phyloP scores from a whole-genome alignment of 495 filamentous ascomycete genomes.

The Beverwykella pulmonaria region DNA sequence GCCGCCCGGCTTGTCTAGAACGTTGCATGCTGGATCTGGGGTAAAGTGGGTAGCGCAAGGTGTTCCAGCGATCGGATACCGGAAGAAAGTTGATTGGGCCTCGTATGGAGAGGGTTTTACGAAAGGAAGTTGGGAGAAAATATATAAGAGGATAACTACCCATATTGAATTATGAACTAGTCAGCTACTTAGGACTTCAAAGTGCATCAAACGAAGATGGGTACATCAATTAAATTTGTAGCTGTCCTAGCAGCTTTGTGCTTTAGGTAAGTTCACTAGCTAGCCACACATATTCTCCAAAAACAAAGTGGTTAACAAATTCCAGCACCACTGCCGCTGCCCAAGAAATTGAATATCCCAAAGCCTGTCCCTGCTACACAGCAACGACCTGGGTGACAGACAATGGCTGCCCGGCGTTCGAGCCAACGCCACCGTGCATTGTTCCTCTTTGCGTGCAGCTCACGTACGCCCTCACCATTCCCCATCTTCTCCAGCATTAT shows the following conservation, averaged over 20 bases:
- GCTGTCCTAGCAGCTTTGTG: background rate
- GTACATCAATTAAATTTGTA: background rate
- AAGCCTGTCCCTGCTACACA: background rate
- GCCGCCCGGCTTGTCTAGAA: background rate
- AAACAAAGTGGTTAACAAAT: background rate
- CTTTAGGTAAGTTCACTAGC: background rate
- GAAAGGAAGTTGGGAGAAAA: background rate
- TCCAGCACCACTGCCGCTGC: background rate
- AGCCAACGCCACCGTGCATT: background rate
- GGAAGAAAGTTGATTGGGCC: background rate
- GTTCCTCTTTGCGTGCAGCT: background rate
- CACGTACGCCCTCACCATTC: background rate
- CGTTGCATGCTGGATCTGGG: no score
- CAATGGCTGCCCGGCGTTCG: background rate
- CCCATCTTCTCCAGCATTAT: no score
- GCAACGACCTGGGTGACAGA: background rate
- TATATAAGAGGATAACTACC: background rate
- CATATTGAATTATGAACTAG: no score
- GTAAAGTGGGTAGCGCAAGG: background rate
- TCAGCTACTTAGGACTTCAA: background rate
- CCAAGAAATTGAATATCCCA: background rate
- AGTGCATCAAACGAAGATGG: background rate
- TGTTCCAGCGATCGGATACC: background rate
- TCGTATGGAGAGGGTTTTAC: background rate
- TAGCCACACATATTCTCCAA: background rate